Percentiles rank a stretch among this genome's conserved stretches.
Evolutionary conservation across 768 basidiomycete species (phyloP).

Genomic region (Collybia mongolica): DNA sequence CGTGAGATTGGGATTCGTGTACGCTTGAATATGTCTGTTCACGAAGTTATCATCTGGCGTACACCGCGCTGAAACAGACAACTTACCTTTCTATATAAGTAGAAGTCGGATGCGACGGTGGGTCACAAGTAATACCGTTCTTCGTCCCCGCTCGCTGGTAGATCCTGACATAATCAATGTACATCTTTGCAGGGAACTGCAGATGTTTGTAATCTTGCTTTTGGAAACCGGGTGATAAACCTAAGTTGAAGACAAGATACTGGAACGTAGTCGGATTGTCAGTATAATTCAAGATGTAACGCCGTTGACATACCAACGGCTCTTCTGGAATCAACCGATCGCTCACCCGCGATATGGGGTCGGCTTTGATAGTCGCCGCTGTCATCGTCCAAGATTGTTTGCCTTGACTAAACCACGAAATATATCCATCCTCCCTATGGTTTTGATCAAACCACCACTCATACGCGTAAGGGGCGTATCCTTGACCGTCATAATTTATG

Average conservation of each 20-base stretch:
- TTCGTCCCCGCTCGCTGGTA: slow-evolving; percentile 77
- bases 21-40: slow-evolving; percentile 48
- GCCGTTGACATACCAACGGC: slow-evolving; percentile 70
- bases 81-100: slow-evolving; percentile 71
- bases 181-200: slow-evolving; percentile 77
- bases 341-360: slow-evolving; percentile 54
- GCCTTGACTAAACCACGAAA: slow-evolving; percentile 80
- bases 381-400: slow-evolving; percentile 71
- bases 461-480: slow-evolving; percentile 65
- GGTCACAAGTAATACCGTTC: slow-evolving; percentile 77
- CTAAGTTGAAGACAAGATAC: slow-evolving; percentile 86
- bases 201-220: slow-evolving; percentile 68
- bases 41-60: slow-evolving; percentile 1
- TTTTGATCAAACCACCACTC: slow-evolving; percentile 83
- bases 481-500: slow-evolving; percentile 52
- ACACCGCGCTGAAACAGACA: not conserved
- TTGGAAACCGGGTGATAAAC: slow-evolving; percentile 79
- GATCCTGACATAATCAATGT: slow-evolving; percentile 86
- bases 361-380: slow-evolving; percentile 64
- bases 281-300: slow-evolving; percentile 1
- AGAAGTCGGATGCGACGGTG: slow-evolving; percentile 72
- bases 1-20: slow-evolving; percentile 80
- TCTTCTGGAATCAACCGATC: slow-evolving; percentile 83
- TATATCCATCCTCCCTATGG: slow-evolving; percentile 64
- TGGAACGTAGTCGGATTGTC: slow-evolving; percentile 22